A percentile compares a stretch with the other conserved stretches of the same genome.
phyloP scores from a whole-genome alignment of 1,139 yeast species.

The Lodderomyces elongisporus region DNA sequence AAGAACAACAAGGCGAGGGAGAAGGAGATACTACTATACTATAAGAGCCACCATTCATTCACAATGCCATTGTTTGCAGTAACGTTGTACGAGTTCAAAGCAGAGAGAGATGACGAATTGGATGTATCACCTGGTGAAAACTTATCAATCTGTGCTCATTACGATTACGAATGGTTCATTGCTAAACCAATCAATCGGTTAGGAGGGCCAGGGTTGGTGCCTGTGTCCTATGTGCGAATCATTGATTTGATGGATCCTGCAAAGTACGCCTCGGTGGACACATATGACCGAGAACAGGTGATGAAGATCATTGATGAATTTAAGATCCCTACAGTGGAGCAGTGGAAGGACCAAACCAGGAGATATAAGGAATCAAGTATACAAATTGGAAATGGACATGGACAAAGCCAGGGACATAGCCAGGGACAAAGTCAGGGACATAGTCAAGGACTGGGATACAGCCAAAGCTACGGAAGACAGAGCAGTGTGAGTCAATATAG shows the following conservation, averaged over 20 bases:
- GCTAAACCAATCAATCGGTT: conserved; percentile 93
- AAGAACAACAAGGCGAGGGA: too few relatives aligned
- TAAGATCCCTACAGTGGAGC: conserved; percentile 85
- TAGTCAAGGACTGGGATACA: conserved; percentile 19
- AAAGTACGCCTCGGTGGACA: conserved; percentile 13
- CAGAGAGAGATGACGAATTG: conserved; percentile 87
- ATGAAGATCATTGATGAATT: conserved; percentile 47
- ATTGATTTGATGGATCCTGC: conserved; percentile 64
- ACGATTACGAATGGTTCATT: conserved; percentile 94
- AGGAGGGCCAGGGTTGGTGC: conserved; percentile 97
- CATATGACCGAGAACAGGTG: conserved; percentile 24
- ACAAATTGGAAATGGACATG: conserved; percentile 57
- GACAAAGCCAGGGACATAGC: conserved; percentile 20
- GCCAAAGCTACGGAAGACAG: conserved; percentile 17
- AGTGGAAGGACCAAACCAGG: conserved; percentile 90
- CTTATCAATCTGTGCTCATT: conserved; percentile 90
- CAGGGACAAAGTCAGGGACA: too few relatives aligned
- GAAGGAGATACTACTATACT: too few relatives aligned
- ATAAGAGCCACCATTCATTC: too few relatives aligned
- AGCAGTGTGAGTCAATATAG: too few relatives aligned
- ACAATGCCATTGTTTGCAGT: conserved; percentile 35
- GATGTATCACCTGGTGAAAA: conserved; percentile 83
- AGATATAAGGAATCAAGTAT: conserved; percentile 90
- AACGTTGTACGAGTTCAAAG: conserved; percentile 72
- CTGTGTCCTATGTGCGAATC: conserved; percentile 82